Evolutionary conservation across 768 basidiomycete genomes (phyloP), one percentile per base, ranked within the genome.

Genomic region (Brasilioporus rufonigricans): DNA sequence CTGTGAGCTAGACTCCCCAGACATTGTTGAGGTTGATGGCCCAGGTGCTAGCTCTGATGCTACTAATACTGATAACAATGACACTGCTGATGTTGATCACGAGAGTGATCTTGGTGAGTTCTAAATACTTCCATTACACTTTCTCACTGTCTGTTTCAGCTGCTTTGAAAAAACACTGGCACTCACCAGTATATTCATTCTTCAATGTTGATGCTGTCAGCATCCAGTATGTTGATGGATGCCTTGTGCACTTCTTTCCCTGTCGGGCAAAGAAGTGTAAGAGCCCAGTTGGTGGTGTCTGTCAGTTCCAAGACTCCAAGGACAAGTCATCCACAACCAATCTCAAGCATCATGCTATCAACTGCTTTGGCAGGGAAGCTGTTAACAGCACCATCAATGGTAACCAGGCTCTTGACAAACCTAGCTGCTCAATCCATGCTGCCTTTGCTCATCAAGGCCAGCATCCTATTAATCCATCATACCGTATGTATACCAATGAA

Each of bases 271-370:
- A n/a, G 2, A 53, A 47, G 38, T 53, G 52, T 12, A 53, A 53
- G 19, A 40, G 5, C 3, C 2, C 45, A 8, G 3, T 14, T 2
- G 52, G 45, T 4, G 38, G 45, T 11, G 52, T 53, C 2, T 16
- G 45, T 5, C 32, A 29, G 5, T 57, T 43, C 16, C 50, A 52
- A 18, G 47, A 48, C 10, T 19, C 38, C 1, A 29, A 38, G 14
- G 56, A 57, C 24, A 31, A 52, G 5, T 43, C 55, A 0, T 57
- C 46, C 0, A 57, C 50, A 2, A 29, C 40, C 0, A 57, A 57
- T 10, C 35, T 57, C 11, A 52, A 48, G 55, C 26, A 52, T 21
- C 55, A 52, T 29, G 55, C 50, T 4, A 21, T 52, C 2, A 26
- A 10, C 3, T 52, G 55, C 36, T 52, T 26, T 8, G 40, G 47